Base-by-base conservation (phyloP, 805 yeast species). In the Priceomyces medius region DNA sequence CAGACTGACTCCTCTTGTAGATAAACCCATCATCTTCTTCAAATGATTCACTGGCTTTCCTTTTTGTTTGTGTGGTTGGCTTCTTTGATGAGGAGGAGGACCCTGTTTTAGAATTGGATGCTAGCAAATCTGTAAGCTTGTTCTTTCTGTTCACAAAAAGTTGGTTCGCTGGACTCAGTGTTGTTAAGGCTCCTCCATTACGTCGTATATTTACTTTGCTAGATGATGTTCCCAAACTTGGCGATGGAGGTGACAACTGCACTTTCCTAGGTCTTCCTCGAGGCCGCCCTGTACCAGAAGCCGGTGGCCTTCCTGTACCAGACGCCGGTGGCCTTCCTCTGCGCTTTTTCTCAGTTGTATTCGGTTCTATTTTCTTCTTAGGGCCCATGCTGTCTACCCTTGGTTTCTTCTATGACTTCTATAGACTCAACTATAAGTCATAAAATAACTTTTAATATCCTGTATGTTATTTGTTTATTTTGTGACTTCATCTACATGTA, bases 1-100 rank as follows among this genome's bases (percentile, higher is more conserved):
- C 36, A 4, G 50, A 41, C 32, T 49, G 52, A 28, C 57, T 53
- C 34, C 68, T 44, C 33, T 60, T 61, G 44, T 59, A 63, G 16
- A 56, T 45, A 41, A 64, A 64, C 13, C 64, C 70, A 23, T 62
- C 68, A 43, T 63, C 69, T 31, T 61, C 66, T 38, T 56, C 63
- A 35, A 44, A 44, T 14, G 31, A 38, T 4, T 8, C 18, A n/a
- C 31, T 37, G n/a, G n/a, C 29, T 13, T 27, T 32, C 14, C 24
- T 28, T 16, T 20, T 24, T 20, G 34, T 26, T 18, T 27, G 36
- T 28, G 24, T 32, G 9, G 43, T 19, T 12, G 26, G 10, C 6
- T 33, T 12, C 12, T 38, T 31, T 12, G 31, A 20, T 9, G 9
- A 23, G 9, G 41, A 16, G 10, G 35, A 19, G 18, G n/a, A 10